A percentile compares a stretch with the other conserved stretches of the same genome.
These are phyloP conservation scores for Botrytis galanthina DNA, from an alignment of 2,329 filamentous ascomycete genomes.

Conservation along the genomic window DNA sequence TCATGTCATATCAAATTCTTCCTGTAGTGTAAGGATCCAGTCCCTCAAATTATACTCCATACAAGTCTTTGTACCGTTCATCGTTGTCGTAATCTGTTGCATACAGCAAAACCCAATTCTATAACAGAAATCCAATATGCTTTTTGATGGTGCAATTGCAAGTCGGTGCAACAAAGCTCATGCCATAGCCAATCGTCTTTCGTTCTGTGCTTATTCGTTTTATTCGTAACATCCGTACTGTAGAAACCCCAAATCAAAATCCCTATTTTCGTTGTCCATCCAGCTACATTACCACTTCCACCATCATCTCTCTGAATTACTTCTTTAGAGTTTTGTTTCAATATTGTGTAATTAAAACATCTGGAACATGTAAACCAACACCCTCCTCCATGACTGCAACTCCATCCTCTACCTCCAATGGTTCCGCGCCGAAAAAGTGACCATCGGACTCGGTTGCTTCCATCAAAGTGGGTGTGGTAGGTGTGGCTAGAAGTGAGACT, in stretches of 20 bases:
- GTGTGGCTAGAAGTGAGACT: conserved; percentile 10
- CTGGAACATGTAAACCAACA: conserved; percentile 47
- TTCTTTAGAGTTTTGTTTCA: background rate
- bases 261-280: background rate
- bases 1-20: background rate
- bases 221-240: background rate
- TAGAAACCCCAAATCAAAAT: background rate
- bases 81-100: background rate
- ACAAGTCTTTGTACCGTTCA: background rate
- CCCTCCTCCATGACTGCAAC: conserved; percentile 57
- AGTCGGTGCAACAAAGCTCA: background rate
- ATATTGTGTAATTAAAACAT: conserved; percentile 42
- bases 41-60: background rate
- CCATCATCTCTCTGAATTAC: background rate
- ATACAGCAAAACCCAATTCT: background rate
- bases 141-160: background rate
- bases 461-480: conserved; percentile 29
- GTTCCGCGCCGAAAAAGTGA: conserved; percentile 41
- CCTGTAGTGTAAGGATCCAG: background rate
- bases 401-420: conserved; percentile 50
- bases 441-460: conserved; percentile 39
- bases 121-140: background rate
- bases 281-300: background rate
- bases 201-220: background rate
- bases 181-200: background rate